These are phyloP conservation scores for Pythium phragmiticola DNA, from an alignment of 352 stramenopile genomes.

Conservation along the genomic window DNA sequence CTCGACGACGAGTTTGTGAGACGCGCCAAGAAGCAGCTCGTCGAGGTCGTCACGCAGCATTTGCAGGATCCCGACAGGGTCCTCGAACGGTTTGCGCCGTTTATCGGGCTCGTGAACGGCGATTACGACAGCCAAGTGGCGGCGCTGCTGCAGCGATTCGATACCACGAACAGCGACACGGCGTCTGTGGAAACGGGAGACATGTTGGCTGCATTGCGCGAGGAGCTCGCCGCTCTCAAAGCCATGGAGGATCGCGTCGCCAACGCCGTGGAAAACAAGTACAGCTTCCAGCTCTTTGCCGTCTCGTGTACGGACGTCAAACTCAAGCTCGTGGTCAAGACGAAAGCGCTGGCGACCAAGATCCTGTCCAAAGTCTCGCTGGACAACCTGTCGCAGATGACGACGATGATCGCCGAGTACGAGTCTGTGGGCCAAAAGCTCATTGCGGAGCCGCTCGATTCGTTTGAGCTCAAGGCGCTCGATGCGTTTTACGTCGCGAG, in stretches of 20 bases:
- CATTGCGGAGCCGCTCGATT: slow-evolving; percentile 87
- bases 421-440: slow-evolving; percentile 87
- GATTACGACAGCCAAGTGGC: slow-evolving; percentile 68
- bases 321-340: slow-evolving; percentile 70
- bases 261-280: slow-evolving; percentile 75
- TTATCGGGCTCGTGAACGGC: slow-evolving; percentile 77
- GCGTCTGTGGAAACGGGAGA: slow-evolving; percentile 33
- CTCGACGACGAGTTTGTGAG: slow-evolving; percentile 80
- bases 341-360: slow-evolving; percentile 58
- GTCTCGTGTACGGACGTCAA: slow-evolving; percentile 90
- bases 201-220: slow-evolving; percentile 41
- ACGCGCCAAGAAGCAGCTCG: slow-evolving; percentile 59
- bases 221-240: slow-evolving; percentile 59
- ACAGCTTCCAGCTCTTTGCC: slow-evolving; percentile 88
- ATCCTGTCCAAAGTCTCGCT: slow-evolving; percentile 82
- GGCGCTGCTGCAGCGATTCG: slow-evolving; percentile 34
- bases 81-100: slow-evolving; percentile 71
- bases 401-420: slow-evolving; percentile 80
- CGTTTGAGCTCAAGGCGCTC: slow-evolving; percentile 86
- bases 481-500: slow-evolving; percentile 84
- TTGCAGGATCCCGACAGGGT: slow-evolving; percentile 66
- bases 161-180: background rate
- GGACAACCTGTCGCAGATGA: slow-evolving; percentile 89
- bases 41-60: slow-evolving; percentile 58
- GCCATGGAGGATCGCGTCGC: slow-evolving; percentile 45